Percentiles rank a stretch among this genome's conserved stretches.
These are phyloP conservation scores for Talaromyces wortmannii DNA, from an alignment of 495 filamentous ascomycete species.

Conservation along the genomic window DNA sequence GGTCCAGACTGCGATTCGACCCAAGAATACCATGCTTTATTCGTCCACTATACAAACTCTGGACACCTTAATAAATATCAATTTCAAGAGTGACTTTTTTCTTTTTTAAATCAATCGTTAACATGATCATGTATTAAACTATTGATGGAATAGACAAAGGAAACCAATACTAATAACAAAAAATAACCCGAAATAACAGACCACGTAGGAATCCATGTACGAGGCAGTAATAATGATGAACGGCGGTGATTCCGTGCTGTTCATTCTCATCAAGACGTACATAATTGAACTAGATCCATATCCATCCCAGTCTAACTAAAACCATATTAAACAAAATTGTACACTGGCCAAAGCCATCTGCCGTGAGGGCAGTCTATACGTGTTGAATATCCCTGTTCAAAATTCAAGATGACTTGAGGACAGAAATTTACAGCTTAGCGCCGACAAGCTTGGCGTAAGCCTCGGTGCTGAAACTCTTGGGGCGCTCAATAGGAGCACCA, in stretches of 20 bases:
- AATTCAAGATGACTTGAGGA: not conserved
- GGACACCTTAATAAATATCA: too few species aligned
- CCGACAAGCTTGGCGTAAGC: slow-evolving; percentile 93
- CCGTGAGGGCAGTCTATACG: not conserved
- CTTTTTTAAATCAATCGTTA: too few species aligned
- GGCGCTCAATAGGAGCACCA: slow-evolving; percentile 61
- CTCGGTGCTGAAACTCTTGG: slow-evolving; percentile 96
- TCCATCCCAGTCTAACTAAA: slow-evolving; percentile 21
- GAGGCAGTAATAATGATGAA: too few species aligned
- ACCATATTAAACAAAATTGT: slow-evolving; percentile 15
- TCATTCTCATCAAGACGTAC: not conserved
- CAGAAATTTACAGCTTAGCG: slow-evolving; percentile 68
- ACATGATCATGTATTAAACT: too few species aligned
- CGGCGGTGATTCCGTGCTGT: not conserved
- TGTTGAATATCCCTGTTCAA: not conserved
- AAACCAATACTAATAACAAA: too few species aligned
- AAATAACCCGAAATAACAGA: too few species aligned
- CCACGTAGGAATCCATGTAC: too few species aligned
- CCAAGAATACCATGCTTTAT: too few species aligned
- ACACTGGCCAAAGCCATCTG: not conserved
- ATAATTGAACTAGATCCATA: not conserved
- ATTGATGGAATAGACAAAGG: too few species aligned
- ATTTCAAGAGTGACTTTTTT: too few species aligned
- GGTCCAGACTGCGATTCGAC: too few species aligned
- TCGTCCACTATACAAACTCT: too few species aligned